phyloP scores from a whole-genome alignment of 805 yeast species.

The Candida gorgasii region DNA sequence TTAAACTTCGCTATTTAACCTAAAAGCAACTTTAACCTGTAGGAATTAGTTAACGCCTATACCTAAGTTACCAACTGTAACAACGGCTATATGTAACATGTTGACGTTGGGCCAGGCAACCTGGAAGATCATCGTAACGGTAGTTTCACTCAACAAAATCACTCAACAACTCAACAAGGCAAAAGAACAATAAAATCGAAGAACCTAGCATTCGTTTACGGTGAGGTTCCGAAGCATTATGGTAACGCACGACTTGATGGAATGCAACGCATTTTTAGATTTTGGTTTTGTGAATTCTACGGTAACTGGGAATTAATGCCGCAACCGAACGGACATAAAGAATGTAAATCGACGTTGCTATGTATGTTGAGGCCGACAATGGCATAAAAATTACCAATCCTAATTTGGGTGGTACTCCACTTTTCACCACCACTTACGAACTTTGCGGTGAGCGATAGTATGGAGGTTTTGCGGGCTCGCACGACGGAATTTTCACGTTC shows the following conservation, averaged over 20 bases:
- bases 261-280: too few relatives aligned
- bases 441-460: neutral
- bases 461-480: neutral
- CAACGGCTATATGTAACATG: too few relatives aligned
- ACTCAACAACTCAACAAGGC: neutral
- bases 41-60: neutral
- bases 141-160: constrained; percentile 5
- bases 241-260: too few relatives aligned
- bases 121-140: neutral
- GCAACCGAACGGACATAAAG: neutral
- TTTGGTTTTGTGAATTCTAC: too few relatives aligned
- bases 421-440: neutral
- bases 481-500: constrained; percentile 3
- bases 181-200: neutral
- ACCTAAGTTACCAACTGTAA: too few relatives aligned
- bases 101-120: too few relatives aligned
- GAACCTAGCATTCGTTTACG: too few relatives aligned
- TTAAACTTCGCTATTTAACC: neutral
- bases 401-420: constrained; percentile 2
- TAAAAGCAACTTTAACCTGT: constrained; percentile 1
- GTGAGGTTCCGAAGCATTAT: neutral
- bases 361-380: constrained; percentile 4
- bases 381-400: neutral
- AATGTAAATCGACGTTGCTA: neutral
- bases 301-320: neutral